Evolutionary conservation across 371 early-diverging fungal species (phyloP), one percentile per base, ranked within the genome.

Genomic region (Funneliformis caledonium): DNA sequence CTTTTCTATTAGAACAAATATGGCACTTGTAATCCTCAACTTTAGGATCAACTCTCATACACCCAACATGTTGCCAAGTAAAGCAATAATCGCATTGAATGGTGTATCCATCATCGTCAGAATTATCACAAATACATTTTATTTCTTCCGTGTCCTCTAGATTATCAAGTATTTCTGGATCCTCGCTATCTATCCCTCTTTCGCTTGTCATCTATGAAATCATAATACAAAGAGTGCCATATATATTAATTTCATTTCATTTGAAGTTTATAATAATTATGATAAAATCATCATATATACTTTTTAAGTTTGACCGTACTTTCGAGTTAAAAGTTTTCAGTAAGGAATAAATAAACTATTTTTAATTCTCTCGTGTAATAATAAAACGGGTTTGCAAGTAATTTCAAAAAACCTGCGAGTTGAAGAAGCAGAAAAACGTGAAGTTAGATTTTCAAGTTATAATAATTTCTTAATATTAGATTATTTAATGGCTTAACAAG

Each of bases 51-150:
- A 85, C 86, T 37, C 93, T 88, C 22, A 98, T 93, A 85, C 98
- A 98, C 52, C 90, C 90, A 2, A 92, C 93, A 85, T 98, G 98
- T 84, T 98, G 98, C 99, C 99, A 98, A 2, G 96, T 96, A 2
- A 91, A 83, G 86, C 99, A 98, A 62, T 89, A 86, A 72, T 98
- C 99, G 85, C 99, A 98, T 82, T 97, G 97, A 62, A 99, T 96
- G 2, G 99, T 99, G 75, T 94, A 98, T 52, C 99, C 99, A 88
- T 99, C 99, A 86, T 99, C 99, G 76, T 97, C 96, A 48, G 91
- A 90, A 72, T 89, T 92, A 43, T 91, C 92, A 87, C 99, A 99
- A 72, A 99, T 95, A 86, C 99, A 98, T 45, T 97, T 94, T 83
- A 99, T 96, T 22, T 94, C 88, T 7, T 94, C 96, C 33, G 95